These are phyloP conservation scores for Eucommia ulmoides DNA, from an alignment of 257 asterid species.

Conservation along the genomic window DNA sequence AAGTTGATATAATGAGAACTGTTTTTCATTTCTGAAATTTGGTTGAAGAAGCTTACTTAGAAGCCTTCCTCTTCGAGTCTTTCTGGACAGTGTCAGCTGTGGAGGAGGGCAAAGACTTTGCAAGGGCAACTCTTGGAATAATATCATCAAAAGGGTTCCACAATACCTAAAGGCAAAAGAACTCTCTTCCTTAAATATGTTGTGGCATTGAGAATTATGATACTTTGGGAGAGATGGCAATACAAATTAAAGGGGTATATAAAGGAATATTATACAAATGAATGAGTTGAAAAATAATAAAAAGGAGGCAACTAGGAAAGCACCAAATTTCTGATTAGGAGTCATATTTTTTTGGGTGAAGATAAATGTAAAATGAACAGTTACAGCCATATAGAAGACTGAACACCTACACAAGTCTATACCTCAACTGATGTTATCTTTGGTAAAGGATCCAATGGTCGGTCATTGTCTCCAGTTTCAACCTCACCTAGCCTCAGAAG, in stretches of 20 bases:
- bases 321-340: too few species aligned
- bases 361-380: too few species aligned
- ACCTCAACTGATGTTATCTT: constrained; percentile 88
- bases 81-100: constrained; percentile 28
- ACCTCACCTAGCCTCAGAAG: constrained; percentile 68
- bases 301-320: too few species aligned
- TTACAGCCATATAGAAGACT: too few species aligned
- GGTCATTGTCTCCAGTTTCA: constrained; percentile 73
- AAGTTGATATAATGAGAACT: not conserved
- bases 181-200: not conserved
- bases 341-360: too few species aligned
- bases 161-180: constrained; percentile 49
- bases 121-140: constrained; percentile 42
- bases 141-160: constrained; percentile 99
- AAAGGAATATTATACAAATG: constrained; percentile 2
- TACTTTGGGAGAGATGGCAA: not conserved
- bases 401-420: constrained; percentile 19
- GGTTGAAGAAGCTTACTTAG: constrained; percentile 40
- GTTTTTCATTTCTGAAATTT: not conserved
- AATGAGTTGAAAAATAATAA: too few species aligned
- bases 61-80: constrained; percentile 48
- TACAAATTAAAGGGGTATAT: not conserved
- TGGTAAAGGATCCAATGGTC: constrained; percentile 82
- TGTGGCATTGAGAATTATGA: not conserved
- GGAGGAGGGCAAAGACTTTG: constrained; percentile 33